These are phyloP conservation scores for Truncatella angustata DNA, from an alignment of 2,329 filamentous ascomycete species.

Conservation along the genomic window DNA sequence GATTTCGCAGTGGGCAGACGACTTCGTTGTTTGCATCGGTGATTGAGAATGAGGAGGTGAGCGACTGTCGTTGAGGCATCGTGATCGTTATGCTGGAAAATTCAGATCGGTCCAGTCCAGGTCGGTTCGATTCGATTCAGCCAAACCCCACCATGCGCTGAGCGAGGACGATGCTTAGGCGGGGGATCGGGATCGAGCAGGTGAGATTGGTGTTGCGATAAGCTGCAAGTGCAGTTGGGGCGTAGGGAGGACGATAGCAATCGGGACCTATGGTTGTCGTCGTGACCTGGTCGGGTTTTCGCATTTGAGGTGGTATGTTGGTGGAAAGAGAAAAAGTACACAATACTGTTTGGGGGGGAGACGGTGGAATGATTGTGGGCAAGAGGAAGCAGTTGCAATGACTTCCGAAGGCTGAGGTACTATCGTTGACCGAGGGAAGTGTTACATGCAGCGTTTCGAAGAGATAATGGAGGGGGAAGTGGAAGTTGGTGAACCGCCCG, in stretches of 20 bases:
- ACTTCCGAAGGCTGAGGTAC: too few species aligned
- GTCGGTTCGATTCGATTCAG: too few species aligned
- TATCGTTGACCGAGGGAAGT: too few species aligned
- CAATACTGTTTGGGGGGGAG: not conserved
- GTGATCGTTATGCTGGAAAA: too few species aligned
- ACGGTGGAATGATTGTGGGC: not conserved
- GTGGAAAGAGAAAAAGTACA: conserved; percentile 14
- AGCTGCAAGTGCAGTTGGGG: too few species aligned
- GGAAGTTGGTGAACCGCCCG: conserved; percentile 8
- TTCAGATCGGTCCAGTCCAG: too few species aligned
- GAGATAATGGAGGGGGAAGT: conserved; percentile 20
- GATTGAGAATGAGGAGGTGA: conserved; percentile 89
- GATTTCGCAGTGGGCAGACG: conserved; percentile 91
- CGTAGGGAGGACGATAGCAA: conserved; percentile 6
- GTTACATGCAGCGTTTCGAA: conserved; percentile 46
- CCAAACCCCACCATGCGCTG: conserved; percentile 15
- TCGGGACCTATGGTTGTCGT: conserved; percentile 13
- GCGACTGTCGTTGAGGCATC: conserved; percentile 85
- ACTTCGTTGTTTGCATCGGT: conserved; percentile 94
- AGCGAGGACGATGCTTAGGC: conserved; percentile 5
- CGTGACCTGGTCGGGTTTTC: conserved; percentile 16
- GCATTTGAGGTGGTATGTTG: conserved; percentile 20
- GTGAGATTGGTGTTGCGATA: conserved; percentile 9
- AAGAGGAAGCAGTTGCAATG: not conserved
- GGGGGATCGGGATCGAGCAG: too few species aligned